Percentiles rank a stretch among this genome's conserved stretches.
These are phyloP conservation scores for Erythrophleum ivorense DNA, from an alignment of 331 rosid genomes.

Conservation along the genomic window DNA sequence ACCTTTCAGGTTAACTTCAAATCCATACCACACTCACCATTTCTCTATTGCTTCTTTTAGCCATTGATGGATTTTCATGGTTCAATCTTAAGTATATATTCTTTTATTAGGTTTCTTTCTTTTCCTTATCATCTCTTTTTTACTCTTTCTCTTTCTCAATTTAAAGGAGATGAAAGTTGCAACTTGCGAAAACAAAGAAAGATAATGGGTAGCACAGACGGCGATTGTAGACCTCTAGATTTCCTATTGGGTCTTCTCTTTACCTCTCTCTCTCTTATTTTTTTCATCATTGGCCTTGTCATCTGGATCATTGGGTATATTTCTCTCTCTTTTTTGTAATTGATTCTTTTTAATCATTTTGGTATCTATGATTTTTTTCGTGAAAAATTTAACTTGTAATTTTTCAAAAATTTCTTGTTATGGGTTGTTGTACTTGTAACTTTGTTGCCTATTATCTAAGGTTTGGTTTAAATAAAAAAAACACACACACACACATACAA, in stretches of 20 bases:
- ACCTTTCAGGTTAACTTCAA: too few relatives aligned
- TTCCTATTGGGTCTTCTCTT: slow-evolving; percentile 93
- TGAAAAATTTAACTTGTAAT: not conserved
- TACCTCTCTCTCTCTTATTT: slow-evolving; percentile 72
- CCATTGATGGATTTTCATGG: too few relatives aligned
- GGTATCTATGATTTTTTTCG: not conserved
- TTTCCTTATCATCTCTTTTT: not conserved
- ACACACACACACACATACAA: not conserved
- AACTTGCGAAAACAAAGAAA: not conserved
- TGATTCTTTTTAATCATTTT: not conserved
- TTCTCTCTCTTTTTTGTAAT: not conserved
- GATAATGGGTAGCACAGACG: slow-evolving; percentile 70
- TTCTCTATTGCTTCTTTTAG: too few relatives aligned
- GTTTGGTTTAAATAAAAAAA: slow-evolving; percentile 14
- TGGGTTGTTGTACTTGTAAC: not conserved
- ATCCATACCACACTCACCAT: too few relatives aligned
- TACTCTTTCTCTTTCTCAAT: not conserved
- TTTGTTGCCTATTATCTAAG: not conserved
- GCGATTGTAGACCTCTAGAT: slow-evolving; percentile 96
- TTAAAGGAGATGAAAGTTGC: not conserved
- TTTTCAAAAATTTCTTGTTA: not conserved
- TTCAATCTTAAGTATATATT: too few relatives aligned
- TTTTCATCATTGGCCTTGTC: slow-evolving; percentile 78
- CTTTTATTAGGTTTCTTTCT: too few relatives aligned
- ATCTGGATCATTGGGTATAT: slow-evolving; percentile 89